A percentile compares a stretch with the other conserved stretches of the same genome.
Conservation (phyloP, 345 rosid species). For the Brassica napus region Da-Ae NC_063435.1:12151501-12152000, state of each 20-base stretch:
- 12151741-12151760: not conserved
- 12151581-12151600: no score
- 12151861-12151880: constrained; percentile 1
- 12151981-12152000: no score
- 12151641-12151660: not conserved
- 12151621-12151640: no score
- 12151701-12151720: not conserved
- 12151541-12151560: no score
- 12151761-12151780: not conserved
- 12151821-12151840: not conserved
- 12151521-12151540: no score
- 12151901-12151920: not conserved
- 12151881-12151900: not conserved
- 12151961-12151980: not conserved
- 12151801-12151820: not conserved
- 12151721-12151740: not conserved
- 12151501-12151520: no score
- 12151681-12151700: constrained; percentile 9
- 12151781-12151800: not conserved
- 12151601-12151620: no score
- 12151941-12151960: not conserved
- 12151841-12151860: not conserved
- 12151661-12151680: constrained; percentile 20
- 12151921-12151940: not conserved
- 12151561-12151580: no score